Percentiles rank a stretch among this genome's conserved stretches.
phyloP scores from a whole-genome alignment of 2,329 filamentous ascomycete genomes.

The Colletotrichum caudatum region DNA sequence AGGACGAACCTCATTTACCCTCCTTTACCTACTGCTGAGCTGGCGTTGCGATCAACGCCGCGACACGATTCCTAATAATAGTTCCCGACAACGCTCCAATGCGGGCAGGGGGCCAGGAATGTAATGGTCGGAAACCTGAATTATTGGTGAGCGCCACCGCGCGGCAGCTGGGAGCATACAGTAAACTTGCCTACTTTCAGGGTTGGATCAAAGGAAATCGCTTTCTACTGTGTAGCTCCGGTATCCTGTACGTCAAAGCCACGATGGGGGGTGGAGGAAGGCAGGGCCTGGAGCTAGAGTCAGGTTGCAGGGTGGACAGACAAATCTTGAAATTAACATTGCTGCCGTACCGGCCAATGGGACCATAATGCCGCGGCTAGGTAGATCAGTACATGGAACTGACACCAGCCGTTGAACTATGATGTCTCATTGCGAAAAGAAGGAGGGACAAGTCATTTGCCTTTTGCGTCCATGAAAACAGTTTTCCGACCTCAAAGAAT shows the following conservation, averaged over 20 bases:
- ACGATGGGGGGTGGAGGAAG: neutral
- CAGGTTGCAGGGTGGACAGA: neutral
- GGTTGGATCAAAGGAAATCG: too few relatives aligned
- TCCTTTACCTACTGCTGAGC: neutral
- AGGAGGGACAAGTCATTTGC: neutral
- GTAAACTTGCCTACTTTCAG: too few relatives aligned
- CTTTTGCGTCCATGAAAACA: neutral
- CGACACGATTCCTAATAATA: neutral
- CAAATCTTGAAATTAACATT: too few relatives aligned
- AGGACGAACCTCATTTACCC: neutral
- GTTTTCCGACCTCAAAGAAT: neutral
- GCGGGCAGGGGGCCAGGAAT: slow-evolving; percentile 17
- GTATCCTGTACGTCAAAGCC: neutral
- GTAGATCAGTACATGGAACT: neutral
- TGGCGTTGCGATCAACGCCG: slow-evolving; percentile 5
- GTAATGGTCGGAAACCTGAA: neutral
- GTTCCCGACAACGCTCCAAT: neutral
- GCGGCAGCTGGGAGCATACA: too few relatives aligned
- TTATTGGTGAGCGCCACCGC: too few relatives aligned
- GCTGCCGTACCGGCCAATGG: neutral
- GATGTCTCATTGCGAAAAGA: neutral
- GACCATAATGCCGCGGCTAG: neutral
- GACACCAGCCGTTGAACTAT: neutral
- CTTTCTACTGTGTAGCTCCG: too few relatives aligned
- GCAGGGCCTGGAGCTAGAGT: too few relatives aligned